Percentiles rank a stretch among this genome's conserved stretches.
Conservation (phyloP, 2,329 filamentous ascomycete species). For the Sarocladium brachiariae region DNA sequence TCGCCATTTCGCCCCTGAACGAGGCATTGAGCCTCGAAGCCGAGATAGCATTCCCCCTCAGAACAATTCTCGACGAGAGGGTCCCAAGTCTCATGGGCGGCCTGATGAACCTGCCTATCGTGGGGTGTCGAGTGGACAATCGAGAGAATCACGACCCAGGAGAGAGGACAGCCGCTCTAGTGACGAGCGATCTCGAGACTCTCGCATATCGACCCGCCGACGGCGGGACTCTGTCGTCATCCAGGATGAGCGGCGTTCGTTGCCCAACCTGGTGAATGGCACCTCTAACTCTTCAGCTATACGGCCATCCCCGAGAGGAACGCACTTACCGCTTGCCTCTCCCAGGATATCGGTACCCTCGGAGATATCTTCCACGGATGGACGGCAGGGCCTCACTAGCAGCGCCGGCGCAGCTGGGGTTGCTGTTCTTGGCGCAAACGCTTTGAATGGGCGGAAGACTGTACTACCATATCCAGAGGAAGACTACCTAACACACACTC, state of each 20-base stretch:
- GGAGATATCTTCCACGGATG: slow-evolving; percentile 9
- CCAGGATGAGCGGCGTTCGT: slow-evolving; percentile 26
- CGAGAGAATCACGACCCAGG: slow-evolving; percentile 18
- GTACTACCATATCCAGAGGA: slow-evolving; percentile 33
- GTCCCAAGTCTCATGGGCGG: slow-evolving; percentile 11
- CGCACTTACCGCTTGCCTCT: slow-evolving; percentile 27
- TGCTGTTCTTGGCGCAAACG: neutral
- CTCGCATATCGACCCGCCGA: slow-evolving; percentile 21
- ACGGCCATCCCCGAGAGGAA: slow-evolving; percentile 28
- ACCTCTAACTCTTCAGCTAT: slow-evolving; percentile 13
- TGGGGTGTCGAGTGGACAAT: slow-evolving; percentile 18
- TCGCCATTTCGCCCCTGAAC: slow-evolving; percentile 27
- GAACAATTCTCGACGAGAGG: neutral
- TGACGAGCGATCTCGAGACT: slow-evolving; percentile 29
- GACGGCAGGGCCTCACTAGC: neutral
- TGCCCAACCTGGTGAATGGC: slow-evolving; percentile 19
- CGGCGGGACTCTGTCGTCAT: slow-evolving; percentile 27
- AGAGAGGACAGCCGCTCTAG: slow-evolving; percentile 32
- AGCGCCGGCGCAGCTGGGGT: neutral
- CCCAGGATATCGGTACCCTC: slow-evolving; percentile 17
- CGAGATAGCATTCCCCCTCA: slow-evolving; percentile 3
- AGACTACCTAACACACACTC: slow-evolving; percentile 18
- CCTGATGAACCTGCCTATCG: slow-evolving; percentile 19
- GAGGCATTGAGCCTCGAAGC: slow-evolving; percentile 16
- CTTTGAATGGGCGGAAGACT: slow-evolving; percentile 16